Percentiles rank a stretch among this genome's conserved stretches.
Conservation (phyloP, 257 asterid species). For the Penstemon eatonii region DNA sequence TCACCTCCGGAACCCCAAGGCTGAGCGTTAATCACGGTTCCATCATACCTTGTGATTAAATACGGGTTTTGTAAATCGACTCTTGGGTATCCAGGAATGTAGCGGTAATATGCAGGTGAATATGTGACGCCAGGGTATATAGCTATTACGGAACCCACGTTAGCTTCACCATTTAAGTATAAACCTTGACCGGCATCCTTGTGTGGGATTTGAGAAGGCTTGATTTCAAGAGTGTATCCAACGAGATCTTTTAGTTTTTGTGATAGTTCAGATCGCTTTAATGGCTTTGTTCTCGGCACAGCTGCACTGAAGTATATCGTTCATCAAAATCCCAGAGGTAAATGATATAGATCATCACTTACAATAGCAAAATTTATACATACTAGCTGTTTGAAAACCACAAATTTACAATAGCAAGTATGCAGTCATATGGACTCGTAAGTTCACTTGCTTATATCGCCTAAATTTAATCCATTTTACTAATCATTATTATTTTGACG, state of each 20-base stretch:
- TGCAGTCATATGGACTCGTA: too few relatives aligned
- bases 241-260: conserved; percentile 57
- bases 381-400: too few relatives aligned
- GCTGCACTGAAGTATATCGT: conserved; percentile 39
- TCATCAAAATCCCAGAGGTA: conserved; percentile 30
- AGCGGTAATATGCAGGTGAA: conserved; percentile 76
- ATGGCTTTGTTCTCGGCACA: conserved; percentile 52
- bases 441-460: too few relatives aligned
- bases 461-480: too few relatives aligned
- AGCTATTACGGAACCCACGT: conserved; percentile 74
- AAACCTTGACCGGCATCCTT: conserved; percentile 87
- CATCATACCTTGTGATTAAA: conserved; percentile 86
- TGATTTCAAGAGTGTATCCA: conserved; percentile 77
- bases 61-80: conserved; percentile 77
- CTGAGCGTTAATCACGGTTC: conserved; percentile 80
- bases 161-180: conserved; percentile 79
- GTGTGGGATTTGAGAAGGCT: conserved; percentile 75
- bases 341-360: neutral
- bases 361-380: too few relatives aligned
- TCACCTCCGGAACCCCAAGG: conserved; percentile 96
- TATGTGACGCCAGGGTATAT: conserved; percentile 85
- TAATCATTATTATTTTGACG: too few relatives aligned
- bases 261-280: conserved; percentile 60
- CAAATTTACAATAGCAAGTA: too few relatives aligned
- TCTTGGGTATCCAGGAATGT: conserved; percentile 88